Percentiles rank a stretch among this genome's conserved stretches.
Conservation (phyloP, 768 basidiomycete species). For the Kwoniella botswanensis region DNA sequence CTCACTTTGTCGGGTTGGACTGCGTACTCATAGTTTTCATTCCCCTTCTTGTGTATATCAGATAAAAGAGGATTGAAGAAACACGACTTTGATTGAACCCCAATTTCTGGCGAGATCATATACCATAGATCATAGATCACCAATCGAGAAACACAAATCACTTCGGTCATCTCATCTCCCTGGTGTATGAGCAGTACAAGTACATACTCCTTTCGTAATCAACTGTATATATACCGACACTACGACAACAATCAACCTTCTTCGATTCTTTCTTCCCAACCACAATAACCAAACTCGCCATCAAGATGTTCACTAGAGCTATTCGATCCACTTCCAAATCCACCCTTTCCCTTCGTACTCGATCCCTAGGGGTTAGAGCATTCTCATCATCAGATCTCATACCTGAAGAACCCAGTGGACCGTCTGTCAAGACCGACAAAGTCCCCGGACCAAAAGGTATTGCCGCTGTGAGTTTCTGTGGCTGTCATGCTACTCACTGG, state of each 20-base stretch:
- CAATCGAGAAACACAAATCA: not conserved
- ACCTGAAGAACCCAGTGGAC: conserved; percentile 17
- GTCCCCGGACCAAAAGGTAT: conserved; percentile 24
- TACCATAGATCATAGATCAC: no score
- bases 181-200: not conserved
- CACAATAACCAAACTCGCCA: not conserved
- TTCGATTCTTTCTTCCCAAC: not conserved
- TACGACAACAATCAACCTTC: not conserved
- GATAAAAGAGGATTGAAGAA: not conserved
- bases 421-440: conserved; percentile 26
- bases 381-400: conserved; percentile 27
- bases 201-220: not conserved
- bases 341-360: not conserved
- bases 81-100: conserved; percentile 1
- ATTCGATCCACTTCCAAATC: conserved; percentile 6
- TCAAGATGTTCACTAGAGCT: conserved; percentile 18
- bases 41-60: conserved; percentile 4
- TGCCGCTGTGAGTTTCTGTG: conserved; percentile 11
- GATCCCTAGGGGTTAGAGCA: not conserved
- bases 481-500: no score
- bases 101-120: not conserved
- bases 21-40: not conserved
- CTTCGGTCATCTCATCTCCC: not conserved
- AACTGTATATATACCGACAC: not conserved
- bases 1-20: not conserved